A percentile compares a stretch with the other conserved stretches of the same genome.
These are phyloP conservation scores for Knoxia roxburghii DNA, from an alignment of 257 asterid species.

Conservation along the genomic window DNA sequence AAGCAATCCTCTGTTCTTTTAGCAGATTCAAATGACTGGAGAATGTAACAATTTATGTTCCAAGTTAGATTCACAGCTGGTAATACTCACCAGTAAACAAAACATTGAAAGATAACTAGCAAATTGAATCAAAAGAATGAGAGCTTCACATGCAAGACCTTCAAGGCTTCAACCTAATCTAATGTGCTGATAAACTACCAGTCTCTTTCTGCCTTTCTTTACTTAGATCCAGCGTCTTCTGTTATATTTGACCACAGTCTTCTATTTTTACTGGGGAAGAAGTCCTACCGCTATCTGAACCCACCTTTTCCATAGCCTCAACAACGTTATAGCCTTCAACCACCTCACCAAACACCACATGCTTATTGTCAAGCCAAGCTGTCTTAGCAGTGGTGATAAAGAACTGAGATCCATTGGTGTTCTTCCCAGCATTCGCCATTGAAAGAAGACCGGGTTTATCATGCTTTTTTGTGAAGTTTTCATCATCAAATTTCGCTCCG, in stretches of 20 bases:
- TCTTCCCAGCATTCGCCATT: conserved; percentile 65
- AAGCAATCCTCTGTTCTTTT: too few relatives aligned
- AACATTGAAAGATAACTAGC: neutral
- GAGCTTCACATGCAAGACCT: too few relatives aligned
- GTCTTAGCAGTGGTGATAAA: conserved; percentile 51
- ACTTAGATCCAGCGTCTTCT: conserved; percentile 6
- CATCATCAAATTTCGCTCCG: conserved; percentile 54
- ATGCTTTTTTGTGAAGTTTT: conserved; percentile 52
- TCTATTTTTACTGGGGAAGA: conserved; percentile 40
- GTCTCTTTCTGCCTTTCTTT: neutral
- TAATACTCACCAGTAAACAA: neutral
- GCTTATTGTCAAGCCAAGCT: conserved; percentile 69
- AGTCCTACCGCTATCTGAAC: conserved; percentile 42
- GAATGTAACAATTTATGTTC: too few relatives aligned
- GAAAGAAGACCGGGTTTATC: conserved; percentile 50
- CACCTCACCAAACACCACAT: conserved; percentile 75
- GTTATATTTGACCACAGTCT: conserved; percentile 53
- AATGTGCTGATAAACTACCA: neutral
- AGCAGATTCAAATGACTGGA: too few relatives aligned
- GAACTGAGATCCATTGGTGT: conserved; percentile 76
- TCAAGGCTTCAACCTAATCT: too few relatives aligned
- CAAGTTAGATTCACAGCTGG: too few relatives aligned
- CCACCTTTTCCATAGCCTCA: conserved; percentile 54
- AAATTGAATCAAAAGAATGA: neutral
- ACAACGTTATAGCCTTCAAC: conserved; percentile 60